These are phyloP conservation scores for Sporothrix humicola DNA, from an alignment of 2,329 filamentous ascomycete species.

Conservation along the genomic window DNA sequence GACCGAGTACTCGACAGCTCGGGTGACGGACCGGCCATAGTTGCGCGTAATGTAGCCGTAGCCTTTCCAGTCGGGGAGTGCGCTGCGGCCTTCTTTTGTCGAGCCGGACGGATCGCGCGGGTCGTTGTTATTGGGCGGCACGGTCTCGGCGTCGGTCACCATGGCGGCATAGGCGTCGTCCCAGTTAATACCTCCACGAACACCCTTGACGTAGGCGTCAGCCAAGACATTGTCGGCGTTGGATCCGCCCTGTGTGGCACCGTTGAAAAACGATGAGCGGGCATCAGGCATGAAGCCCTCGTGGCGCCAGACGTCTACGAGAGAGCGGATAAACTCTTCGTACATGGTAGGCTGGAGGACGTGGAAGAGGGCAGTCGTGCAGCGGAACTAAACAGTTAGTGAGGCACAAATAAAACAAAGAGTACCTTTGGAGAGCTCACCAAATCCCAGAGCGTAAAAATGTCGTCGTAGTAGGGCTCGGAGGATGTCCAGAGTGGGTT, in stretches of 20 bases:
- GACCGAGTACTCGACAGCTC: slow-evolving; percentile 65
- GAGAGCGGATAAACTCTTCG: slow-evolving; percentile 68
- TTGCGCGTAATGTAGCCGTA: slow-evolving; percentile 69
- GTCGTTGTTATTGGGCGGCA: slow-evolving; percentile 64
- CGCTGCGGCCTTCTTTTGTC: slow-evolving; percentile 71
- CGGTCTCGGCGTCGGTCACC: slow-evolving; percentile 69
- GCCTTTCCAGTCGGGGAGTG: slow-evolving; percentile 70
- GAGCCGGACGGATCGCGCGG: slow-evolving; percentile 63
- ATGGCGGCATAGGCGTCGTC: slow-evolving; percentile 65
- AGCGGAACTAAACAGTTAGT: slow-evolving; percentile 56
- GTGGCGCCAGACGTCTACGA: slow-evolving; percentile 71
- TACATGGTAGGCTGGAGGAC: slow-evolving; percentile 67
- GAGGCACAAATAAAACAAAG: not conserved
- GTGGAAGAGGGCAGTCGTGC: slow-evolving; percentile 68
- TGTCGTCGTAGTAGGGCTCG: slow-evolving; percentile 74
- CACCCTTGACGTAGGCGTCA: slow-evolving; percentile 73
- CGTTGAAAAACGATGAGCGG: slow-evolving; percentile 71
- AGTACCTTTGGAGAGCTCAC: slow-evolving; percentile 36
- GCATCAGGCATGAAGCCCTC: slow-evolving; percentile 70
- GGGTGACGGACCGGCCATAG: slow-evolving; percentile 65
- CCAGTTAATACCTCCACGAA: slow-evolving; percentile 69
- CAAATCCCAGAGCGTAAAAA: slow-evolving; percentile 71
- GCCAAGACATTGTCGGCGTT: slow-evolving; percentile 75
- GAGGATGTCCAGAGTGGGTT: slow-evolving; percentile 68
- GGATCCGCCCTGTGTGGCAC: slow-evolving; percentile 70